phyloP scores from a whole-genome alignment of 768 basidiomycete genomes.

The Boletus fagicola region DNA sequence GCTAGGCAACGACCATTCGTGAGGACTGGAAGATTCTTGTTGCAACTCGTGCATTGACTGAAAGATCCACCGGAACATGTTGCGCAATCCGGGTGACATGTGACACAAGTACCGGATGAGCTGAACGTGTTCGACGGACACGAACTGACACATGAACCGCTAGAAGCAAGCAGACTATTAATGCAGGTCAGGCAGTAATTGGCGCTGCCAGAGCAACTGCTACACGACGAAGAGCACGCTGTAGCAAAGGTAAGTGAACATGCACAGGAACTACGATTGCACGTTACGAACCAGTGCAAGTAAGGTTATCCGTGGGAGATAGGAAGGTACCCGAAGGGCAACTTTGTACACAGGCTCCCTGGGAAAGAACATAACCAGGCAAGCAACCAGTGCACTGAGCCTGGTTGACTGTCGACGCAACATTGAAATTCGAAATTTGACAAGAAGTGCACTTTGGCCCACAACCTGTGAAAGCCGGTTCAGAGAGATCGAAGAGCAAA shows the following conservation, averaged over 20 bases:
- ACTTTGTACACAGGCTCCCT: conserved; percentile 63
- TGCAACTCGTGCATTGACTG: conserved; percentile 76
- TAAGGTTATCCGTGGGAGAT: conserved; percentile 67
- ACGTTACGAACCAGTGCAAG: conserved; percentile 61
- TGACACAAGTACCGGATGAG: conserved; percentile 61
- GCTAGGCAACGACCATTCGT: conserved; percentile 75
- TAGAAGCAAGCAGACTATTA: conserved; percentile 60
- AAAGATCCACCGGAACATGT: conserved; percentile 78
- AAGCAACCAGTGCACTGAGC: conserved; percentile 77
- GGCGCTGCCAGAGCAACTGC: conserved; percentile 65
- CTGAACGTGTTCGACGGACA: conserved; percentile 74
- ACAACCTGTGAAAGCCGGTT: conserved; percentile 51
- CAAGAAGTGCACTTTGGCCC: conserved; percentile 82
- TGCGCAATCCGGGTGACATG: conserved; percentile 85
- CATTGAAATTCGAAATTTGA: conserved; percentile 67
- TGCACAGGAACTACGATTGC: not conserved
- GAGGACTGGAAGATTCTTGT: conserved; percentile 64
- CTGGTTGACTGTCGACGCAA: conserved; percentile 61
- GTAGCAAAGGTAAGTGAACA: conserved; percentile 9
- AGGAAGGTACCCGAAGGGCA: conserved; percentile 78
- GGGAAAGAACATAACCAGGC: conserved; percentile 69
- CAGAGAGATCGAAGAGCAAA: not conserved
- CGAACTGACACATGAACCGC: conserved; percentile 70
- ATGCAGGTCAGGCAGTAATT: conserved; percentile 74
- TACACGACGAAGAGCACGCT: conserved; percentile 75